These are phyloP conservation scores for Coemansia sp. DNA, from an alignment of 192 early-diverging fungal species.

Conservation along the genomic window DNA sequence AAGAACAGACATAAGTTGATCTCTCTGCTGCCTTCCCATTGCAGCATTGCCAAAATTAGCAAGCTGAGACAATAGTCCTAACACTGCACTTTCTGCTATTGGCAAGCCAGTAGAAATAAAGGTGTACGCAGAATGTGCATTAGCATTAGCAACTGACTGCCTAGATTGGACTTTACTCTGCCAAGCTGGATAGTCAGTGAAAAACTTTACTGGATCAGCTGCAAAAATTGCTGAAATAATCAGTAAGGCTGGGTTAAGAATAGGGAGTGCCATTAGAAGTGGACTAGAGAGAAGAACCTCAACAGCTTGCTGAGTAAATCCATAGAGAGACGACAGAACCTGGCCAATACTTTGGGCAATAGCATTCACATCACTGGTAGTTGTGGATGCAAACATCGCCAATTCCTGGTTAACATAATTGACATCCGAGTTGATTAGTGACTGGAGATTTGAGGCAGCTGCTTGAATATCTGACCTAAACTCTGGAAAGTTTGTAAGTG, in stretches of 20 bases:
- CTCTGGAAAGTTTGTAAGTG: constrained; percentile 34
- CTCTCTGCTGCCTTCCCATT: not conserved
- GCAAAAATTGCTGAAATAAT: constrained; percentile 7
- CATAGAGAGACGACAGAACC: constrained; percentile 25
- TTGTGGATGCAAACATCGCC: constrained; percentile 13
- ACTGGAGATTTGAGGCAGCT: constrained; percentile 17
- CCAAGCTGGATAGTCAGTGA: constrained; percentile 31
- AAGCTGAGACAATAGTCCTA: constrained; percentile 20
- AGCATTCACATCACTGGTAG: constrained; percentile 11
- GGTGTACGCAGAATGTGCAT: constrained; percentile 24
- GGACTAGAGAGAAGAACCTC: constrained; percentile 33
- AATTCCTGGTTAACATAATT: constrained; percentile 13
- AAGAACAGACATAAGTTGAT: not conserved
- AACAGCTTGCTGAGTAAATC: constrained; percentile 28
- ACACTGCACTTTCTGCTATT: constrained; percentile 14
- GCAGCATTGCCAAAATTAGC: constrained; percentile 14
- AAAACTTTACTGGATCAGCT: constrained; percentile 25
- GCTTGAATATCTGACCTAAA: constrained; percentile 15
- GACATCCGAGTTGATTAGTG: constrained; percentile 17
- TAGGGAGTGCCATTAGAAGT: constrained; percentile 14
- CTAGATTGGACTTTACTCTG: constrained; percentile 26
- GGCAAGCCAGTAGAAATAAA: constrained; percentile 37
- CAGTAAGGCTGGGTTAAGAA: constrained; percentile 24
- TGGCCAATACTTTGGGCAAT: constrained; percentile 10
- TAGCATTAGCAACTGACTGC: constrained; percentile 12